These are phyloP conservation scores for Malassezia globosa DNA, from an alignment of 1,284 basidiomycete species.

Conservation along the genomic window DNA sequence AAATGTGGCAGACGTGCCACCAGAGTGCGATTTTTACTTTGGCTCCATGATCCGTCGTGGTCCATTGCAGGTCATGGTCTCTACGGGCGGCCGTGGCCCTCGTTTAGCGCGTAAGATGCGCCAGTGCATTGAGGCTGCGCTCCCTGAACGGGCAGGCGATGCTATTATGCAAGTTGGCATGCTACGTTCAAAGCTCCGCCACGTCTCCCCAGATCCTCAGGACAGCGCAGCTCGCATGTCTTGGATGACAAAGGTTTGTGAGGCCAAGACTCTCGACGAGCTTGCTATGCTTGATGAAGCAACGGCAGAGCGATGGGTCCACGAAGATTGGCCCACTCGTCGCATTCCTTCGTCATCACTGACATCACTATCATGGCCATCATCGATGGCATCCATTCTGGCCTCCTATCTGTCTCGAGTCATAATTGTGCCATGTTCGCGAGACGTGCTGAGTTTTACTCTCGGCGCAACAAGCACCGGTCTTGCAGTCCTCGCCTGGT, in stretches of 20 bases:
- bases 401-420: no score
- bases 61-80: conserved; percentile 87
- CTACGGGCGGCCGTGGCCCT: conserved; percentile 86
- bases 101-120: conserved; percentile 76
- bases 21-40: conserved; percentile 89
- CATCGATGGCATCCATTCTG: no score
- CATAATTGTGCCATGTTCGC: no score
- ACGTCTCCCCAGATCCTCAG: conserved; percentile 63
- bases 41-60: conserved; percentile 83
- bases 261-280: conserved; percentile 68
- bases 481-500: conserved; percentile 1
- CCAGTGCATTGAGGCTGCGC: conserved; percentile 57
- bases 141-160: conserved; percentile 64
- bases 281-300: conserved; percentile 58
- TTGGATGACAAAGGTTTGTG: conserved; percentile 88
- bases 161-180: conserved; percentile 71
- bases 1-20: conserved; percentile 90
- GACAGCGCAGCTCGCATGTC: conserved; percentile 69
- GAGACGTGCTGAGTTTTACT: not conserved
- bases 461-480: not conserved
- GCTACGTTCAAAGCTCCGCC: conserved; percentile 59
- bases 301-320: conserved; percentile 34
- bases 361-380: no score
- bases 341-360: no score
- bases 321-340: conserved; percentile 46